Conservation (phyloP, 208 protist species). For the Crithidia bombi region DNA sequence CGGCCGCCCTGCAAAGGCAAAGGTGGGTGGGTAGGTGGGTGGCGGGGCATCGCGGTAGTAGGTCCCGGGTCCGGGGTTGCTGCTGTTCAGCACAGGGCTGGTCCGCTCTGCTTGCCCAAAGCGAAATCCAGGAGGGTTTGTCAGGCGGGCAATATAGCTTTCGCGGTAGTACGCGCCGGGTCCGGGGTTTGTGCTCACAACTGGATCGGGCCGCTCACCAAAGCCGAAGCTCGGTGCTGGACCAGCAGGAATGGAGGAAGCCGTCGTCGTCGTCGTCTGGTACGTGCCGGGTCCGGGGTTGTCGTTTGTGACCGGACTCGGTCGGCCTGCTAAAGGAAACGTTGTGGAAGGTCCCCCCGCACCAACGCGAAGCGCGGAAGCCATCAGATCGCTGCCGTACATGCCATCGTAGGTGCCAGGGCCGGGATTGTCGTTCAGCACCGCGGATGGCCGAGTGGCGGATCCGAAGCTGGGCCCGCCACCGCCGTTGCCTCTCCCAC, state of each 20-base stretch:
- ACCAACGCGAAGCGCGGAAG: background rate
- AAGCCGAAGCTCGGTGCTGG: conserved; percentile 10
- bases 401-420: conserved; percentile 32
- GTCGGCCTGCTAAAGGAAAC: conserved; percentile 5
- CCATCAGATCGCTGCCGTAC: background rate
- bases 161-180: conserved; percentile 32
- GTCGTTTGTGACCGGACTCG: background rate
- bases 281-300: conserved; percentile 47
- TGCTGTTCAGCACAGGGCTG: background rate
- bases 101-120: conserved; percentile 21
- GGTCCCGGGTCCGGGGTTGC: conserved; percentile 16
- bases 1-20: conserved; percentile 12
- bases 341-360: background rate
- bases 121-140: background rate
- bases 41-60: conserved; percentile 16
- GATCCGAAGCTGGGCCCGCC: conserved; percentile 10
- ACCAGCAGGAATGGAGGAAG: background rate
- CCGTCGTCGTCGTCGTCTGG: no score
- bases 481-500: no score
- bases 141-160: conserved; percentile 5
- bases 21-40: conserved; percentile 29
- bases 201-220: conserved; percentile 16
- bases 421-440: conserved; percentile 28
- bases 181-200: conserved; percentile 18
- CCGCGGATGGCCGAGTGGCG: background rate